A percentile compares a stretch with the other conserved stretches of the same genome.
These are phyloP conservation scores for Rhodotorula paludigena DNA, from an alignment of 768 basidiomycete species.

Conservation along the genomic window DNA sequence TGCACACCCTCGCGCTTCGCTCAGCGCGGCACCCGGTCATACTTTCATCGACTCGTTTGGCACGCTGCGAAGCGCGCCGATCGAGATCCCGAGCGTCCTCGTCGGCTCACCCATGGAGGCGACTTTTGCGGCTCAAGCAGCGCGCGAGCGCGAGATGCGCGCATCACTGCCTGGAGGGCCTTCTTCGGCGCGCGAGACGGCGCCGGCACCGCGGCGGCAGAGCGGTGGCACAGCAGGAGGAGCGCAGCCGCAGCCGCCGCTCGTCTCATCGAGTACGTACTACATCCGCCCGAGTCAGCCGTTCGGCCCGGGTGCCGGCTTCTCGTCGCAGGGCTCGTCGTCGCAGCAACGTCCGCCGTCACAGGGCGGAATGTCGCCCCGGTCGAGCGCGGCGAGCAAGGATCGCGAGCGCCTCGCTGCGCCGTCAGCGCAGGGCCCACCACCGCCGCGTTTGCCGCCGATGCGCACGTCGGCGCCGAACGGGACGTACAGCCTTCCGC, in stretches of 20 bases:
- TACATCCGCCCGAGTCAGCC: slow-evolving; percentile 16
- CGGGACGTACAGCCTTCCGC: too few species aligned
- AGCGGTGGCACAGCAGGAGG: background rate
- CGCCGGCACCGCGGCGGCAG: background rate
- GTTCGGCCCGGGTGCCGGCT: background rate
- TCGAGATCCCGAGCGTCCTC: slow-evolving; percentile 19
- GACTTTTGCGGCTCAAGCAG: background rate
- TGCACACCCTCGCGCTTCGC: background rate
- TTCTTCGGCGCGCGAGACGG: background rate
- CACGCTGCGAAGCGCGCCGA: background rate
- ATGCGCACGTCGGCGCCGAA: too few species aligned
- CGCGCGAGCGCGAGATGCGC: background rate
- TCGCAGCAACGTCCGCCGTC: background rate
- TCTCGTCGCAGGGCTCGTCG: background rate
- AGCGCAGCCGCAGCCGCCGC: slow-evolving; percentile 8
- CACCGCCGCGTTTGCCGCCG: too few species aligned
- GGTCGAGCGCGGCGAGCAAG: background rate
- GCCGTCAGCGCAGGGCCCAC: too few species aligned
- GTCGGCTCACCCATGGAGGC: slow-evolving; percentile 26
- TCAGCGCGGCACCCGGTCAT: too few species aligned
- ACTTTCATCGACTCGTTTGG: background rate
- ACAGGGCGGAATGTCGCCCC: background rate
- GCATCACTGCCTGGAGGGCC: background rate
- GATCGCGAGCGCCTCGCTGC: too few species aligned
- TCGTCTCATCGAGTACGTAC: slow-evolving; percentile 9